A percentile compares a stretch with the other conserved stretches of the same genome.
These are phyloP conservation scores for Acanthamoeba healyi DNA, from an alignment of 208 protist genomes.

Conservation along the genomic window DNA sequence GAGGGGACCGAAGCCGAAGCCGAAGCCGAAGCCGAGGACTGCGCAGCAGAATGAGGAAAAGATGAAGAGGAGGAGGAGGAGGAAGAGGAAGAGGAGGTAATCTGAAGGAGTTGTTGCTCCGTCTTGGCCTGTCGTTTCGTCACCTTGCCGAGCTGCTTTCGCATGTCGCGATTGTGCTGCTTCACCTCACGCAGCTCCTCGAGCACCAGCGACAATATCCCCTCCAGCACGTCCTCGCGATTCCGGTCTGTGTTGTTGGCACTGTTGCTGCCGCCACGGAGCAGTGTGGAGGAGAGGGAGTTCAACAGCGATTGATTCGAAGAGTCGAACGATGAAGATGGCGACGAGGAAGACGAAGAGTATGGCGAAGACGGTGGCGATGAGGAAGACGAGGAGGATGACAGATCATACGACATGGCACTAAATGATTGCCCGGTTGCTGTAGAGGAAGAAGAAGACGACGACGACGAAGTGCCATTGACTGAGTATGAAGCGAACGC, in stretches of 20 bases:
- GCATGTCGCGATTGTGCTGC: slow-evolving; percentile 16
- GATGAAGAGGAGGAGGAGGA: neutral
- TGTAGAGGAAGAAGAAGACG: neutral
- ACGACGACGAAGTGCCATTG: neutral
- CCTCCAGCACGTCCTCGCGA: slow-evolving; percentile 26
- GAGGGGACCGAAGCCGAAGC: neutral
- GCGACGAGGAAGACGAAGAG: neutral
- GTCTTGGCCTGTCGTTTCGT: neutral
- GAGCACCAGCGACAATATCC: slow-evolving; percentile 16
- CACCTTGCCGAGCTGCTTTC: slow-evolving; percentile 2
- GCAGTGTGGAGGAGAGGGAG: neutral
- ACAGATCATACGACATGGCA: neutral
- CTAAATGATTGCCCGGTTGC: too few species aligned
- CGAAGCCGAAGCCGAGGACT: neutral
- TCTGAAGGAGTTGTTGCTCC: neutral
- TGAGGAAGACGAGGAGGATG: neutral
- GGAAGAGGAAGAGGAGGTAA: neutral
- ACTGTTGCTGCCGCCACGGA: neutral
- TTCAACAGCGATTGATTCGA: neutral
- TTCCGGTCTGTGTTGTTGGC: neutral
- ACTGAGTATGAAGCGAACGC: too few species aligned
- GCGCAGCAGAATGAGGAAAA: neutral
- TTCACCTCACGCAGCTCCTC: slow-evolving; percentile 36
- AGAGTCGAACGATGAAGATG: neutral
- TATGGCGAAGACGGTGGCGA: neutral